Evolutionary conservation across 164 flowering plant species (phyloP).

Genomic region (Cinnamomum micranthum): DNA sequence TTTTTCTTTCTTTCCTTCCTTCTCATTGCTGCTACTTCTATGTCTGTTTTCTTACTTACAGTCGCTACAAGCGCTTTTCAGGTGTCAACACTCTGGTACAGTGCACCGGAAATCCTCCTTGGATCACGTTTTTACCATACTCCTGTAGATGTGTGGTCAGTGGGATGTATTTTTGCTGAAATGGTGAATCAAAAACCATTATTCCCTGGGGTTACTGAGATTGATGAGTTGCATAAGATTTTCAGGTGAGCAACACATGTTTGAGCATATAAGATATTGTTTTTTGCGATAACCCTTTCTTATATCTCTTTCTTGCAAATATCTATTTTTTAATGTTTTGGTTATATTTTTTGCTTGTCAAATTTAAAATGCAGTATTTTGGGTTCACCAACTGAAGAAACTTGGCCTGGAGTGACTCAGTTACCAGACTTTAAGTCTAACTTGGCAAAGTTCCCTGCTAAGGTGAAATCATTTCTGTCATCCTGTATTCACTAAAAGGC

Average conservation of each 20-base stretch:
- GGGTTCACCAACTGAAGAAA: slow-evolving; percentile 91
- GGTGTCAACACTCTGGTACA: slow-evolving; percentile 97
- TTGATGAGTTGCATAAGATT: slow-evolving; percentile 89
- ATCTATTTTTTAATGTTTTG: neutral
- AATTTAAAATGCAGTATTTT: slow-evolving; percentile 40
- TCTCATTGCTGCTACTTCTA: neutral
- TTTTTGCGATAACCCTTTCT: neutral
- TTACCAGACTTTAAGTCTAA: slow-evolving; percentile 85
- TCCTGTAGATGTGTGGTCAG: slow-evolving; percentile 98
- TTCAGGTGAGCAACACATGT: slow-evolving; percentile 54
- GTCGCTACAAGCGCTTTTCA: slow-evolving; percentile 18
- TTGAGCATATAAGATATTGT: neutral
- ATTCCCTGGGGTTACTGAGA: slow-evolving; percentile 98
- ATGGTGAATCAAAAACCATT: slow-evolving; percentile 89
- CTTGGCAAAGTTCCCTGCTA: slow-evolving; percentile 82
- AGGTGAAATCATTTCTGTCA: slow-evolving; percentile 40
- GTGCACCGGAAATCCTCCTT: slow-evolving; percentile 98
- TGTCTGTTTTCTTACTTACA: neutral
- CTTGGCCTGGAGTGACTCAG: slow-evolving; percentile 94
- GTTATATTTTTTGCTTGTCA: neutral
- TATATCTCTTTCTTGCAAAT: neutral
- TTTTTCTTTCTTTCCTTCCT: neutral
- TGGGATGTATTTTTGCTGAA: slow-evolving; percentile 99
- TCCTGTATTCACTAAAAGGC: neutral
- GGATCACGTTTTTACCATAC: slow-evolving; percentile 95